These are phyloP conservation scores for Schizopora paradoxa DNA, from an alignment of 1,284 basidiomycete genomes.

Conservation along the genomic window DNA sequence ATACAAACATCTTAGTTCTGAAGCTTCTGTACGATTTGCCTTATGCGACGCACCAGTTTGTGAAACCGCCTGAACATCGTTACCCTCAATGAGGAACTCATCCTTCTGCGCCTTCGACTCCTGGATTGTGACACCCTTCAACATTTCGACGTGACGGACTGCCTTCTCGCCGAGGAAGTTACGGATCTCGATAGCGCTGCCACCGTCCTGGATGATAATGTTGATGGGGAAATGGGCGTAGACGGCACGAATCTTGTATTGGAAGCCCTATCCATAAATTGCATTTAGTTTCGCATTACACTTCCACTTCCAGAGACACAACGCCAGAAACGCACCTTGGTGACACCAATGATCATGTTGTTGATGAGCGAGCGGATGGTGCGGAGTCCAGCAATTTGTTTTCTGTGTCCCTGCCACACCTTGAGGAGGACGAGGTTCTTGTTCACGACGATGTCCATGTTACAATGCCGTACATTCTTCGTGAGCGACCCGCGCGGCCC, in stretches of 20 bases:
- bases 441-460: slow-evolving; percentile 91
- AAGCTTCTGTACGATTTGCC: slow-evolving; percentile 3
- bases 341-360: slow-evolving; percentile 98
- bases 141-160: slow-evolving; percentile 90
- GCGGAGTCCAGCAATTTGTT: slow-evolving; percentile 97
- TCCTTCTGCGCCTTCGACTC: slow-evolving; percentile 98
- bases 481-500: slow-evolving; percentile 86
- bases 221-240: slow-evolving; percentile 99
- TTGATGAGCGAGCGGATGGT: slow-evolving; percentile 93
- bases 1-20: slow-evolving; percentile 3
- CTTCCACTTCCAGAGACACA: background rate
- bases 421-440: slow-evolving; percentile 81
- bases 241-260: slow-evolving; percentile 99
- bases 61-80: slow-evolving; percentile 93
- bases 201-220: slow-evolving; percentile 88
- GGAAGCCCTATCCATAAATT: slow-evolving; percentile 71
- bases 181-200: slow-evolving; percentile 86
- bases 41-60: slow-evolving; percentile 78
- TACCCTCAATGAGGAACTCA: slow-evolving; percentile 88
- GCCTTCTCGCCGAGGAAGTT: slow-evolving; percentile 98
- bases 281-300: background rate
- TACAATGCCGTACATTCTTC: slow-evolving; percentile 91
- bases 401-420: slow-evolving; percentile 97
- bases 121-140: slow-evolving; percentile 80
- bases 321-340: slow-evolving; percentile 61